These are phyloP conservation scores for Penicillium sp. DNA, from an alignment of 2,329 filamentous ascomycete genomes.

Conservation along the genomic window DNA sequence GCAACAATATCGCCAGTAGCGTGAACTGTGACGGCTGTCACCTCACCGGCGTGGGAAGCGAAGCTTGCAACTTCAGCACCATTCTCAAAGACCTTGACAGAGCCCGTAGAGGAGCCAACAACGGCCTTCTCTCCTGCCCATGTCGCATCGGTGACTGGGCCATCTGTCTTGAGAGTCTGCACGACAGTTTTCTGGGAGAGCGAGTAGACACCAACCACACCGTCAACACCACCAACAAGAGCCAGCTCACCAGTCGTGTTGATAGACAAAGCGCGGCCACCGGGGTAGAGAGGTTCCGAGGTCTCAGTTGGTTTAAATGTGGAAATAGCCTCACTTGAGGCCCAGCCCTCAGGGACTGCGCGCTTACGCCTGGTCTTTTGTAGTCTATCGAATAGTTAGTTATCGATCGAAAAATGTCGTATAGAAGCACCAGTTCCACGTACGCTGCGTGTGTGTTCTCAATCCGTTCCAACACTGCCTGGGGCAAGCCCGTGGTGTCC, in stretches of 20 bases:
- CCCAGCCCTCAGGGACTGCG: slow-evolving; percentile 80
- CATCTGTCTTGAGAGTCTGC: slow-evolving; percentile 61
- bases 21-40: slow-evolving; percentile 74
- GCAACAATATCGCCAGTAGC: slow-evolving; percentile 79
- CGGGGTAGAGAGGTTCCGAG: slow-evolving; percentile 60
- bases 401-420: slow-evolving; percentile 13
- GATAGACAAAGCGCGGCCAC: slow-evolving; percentile 56
- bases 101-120: slow-evolving; percentile 71
- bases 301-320: slow-evolving; percentile 54
- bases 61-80: slow-evolving; percentile 68
- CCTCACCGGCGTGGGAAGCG: slow-evolving; percentile 77
- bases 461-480: slow-evolving; percentile 68
- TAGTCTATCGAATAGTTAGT: slow-evolving; percentile 55
- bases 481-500: slow-evolving; percentile 73
- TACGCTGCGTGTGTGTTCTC: slow-evolving; percentile 79
- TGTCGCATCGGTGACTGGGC: slow-evolving; percentile 64
- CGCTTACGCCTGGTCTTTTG: slow-evolving; percentile 89
- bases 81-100: slow-evolving; percentile 74
- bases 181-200: slow-evolving; percentile 73
- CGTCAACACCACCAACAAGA: slow-evolving; percentile 71
- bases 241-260: slow-evolving; percentile 63
- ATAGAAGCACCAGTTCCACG: slow-evolving; percentile 34
- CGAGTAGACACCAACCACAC: slow-evolving; percentile 74
- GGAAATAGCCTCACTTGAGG: slow-evolving; percentile 68
- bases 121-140: slow-evolving; percentile 65